Percentiles rank a stretch among this genome's conserved stretches.
Conservation (phyloP, 2,329 filamentous ascomycete species). For the Pseudocercospora cruenta region DNA sequence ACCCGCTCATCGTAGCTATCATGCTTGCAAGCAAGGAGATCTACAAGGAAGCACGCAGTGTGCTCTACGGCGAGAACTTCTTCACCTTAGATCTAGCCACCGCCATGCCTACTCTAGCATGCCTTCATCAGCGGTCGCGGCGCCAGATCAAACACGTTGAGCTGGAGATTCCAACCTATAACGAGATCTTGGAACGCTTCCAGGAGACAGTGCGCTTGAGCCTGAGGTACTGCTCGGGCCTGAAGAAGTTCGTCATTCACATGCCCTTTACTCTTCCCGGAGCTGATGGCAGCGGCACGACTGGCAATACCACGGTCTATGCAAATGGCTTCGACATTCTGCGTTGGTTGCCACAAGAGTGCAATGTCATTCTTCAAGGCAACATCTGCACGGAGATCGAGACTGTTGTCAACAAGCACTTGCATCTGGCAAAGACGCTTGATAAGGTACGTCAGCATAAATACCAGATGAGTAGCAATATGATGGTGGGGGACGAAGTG, state of each 20-base stretch:
- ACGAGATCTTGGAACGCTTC: slow-evolving; percentile 52
- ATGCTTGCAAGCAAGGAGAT: slow-evolving; percentile 46
- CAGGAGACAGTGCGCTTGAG: slow-evolving; percentile 50
- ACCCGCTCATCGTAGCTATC: slow-evolving; percentile 45
- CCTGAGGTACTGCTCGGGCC: slow-evolving; percentile 51
- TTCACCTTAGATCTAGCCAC: slow-evolving; percentile 45
- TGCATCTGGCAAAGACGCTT: slow-evolving; percentile 43
- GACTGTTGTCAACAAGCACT: slow-evolving; percentile 48
- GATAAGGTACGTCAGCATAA: slow-evolving; percentile 44
- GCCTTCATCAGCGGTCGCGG: slow-evolving; percentile 48
- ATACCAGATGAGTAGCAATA: neutral
- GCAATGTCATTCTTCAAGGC: slow-evolving; percentile 46
- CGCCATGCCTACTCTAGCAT: slow-evolving; percentile 44
- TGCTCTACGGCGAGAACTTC: slow-evolving; percentile 47
- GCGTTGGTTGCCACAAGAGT: slow-evolving; percentile 49
- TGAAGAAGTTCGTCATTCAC: slow-evolving; percentile 47
- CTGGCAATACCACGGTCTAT: slow-evolving; percentile 48
- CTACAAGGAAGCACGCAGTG: slow-evolving; percentile 44
- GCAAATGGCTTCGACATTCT: slow-evolving; percentile 54
- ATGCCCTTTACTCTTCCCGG: slow-evolving; percentile 41
- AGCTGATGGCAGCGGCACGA: slow-evolving; percentile 36
- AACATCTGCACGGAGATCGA: slow-evolving; percentile 45
- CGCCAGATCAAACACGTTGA: slow-evolving; percentile 49
- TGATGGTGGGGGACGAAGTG: neutral
- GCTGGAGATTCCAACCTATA: slow-evolving; percentile 50